phyloP scores from a whole-genome alignment of 2,329 filamentous ascomycete species.

The Dendrostoma leiphaemia region DNA sequence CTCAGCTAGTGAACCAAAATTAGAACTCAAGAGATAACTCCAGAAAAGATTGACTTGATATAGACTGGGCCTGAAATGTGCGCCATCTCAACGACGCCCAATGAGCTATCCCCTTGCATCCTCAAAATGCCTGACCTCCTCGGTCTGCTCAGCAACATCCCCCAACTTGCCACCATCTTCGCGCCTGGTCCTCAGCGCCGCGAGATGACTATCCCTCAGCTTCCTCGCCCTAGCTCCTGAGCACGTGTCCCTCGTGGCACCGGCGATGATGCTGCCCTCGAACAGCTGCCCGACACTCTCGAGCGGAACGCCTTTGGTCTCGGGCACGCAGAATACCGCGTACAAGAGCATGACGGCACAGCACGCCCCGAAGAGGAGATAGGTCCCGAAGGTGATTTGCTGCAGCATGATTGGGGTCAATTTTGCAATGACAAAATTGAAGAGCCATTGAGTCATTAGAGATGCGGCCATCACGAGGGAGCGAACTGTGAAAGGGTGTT shows the following conservation, averaged over 20 bases:
- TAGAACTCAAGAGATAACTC: too few relatives aligned
- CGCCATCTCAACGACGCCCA: too few relatives aligned
- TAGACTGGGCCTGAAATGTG: too few relatives aligned
- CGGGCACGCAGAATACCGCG: constrained; percentile 48
- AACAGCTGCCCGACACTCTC: constrained; percentile 29
- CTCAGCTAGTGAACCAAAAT: too few relatives aligned
- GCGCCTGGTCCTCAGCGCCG: background rate
- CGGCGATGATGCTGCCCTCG: constrained; percentile 16
- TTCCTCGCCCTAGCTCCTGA: constrained; percentile 12
- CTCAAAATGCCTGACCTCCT: background rate
- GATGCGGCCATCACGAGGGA: constrained; percentile 24
- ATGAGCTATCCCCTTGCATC: background rate
- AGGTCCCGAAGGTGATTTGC: constrained; percentile 45
- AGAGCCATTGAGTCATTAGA: constrained; percentile 32
- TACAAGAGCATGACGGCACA: constrained; percentile 45
- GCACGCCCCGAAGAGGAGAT: constrained; percentile 50
- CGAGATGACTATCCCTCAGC: constrained; percentile 3
- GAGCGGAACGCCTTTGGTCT: constrained; percentile 50
- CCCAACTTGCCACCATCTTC: constrained; percentile 5
- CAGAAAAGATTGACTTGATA: too few relatives aligned
- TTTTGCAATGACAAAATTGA: constrained; percentile 38
- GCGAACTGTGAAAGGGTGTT: constrained; percentile 14
- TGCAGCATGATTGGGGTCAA: constrained; percentile 41
- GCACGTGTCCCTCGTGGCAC: constrained; percentile 15
- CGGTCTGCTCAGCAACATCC: constrained; percentile 8